Conservation (phyloP, 1,139 yeast species). For the Arxiozyma bovina region DNA sequence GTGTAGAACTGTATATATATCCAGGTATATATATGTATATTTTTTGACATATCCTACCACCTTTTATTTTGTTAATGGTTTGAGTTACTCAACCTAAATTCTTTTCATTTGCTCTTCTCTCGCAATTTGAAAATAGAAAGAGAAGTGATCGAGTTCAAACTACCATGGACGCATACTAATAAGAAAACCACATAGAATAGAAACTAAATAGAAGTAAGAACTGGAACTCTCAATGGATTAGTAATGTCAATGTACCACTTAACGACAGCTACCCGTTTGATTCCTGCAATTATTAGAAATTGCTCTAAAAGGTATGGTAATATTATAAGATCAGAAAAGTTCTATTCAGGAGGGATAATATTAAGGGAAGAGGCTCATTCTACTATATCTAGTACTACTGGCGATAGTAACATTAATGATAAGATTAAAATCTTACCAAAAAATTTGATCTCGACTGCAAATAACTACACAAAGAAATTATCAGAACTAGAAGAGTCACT, state of each 20-base stretch:
- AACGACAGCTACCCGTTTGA: not conserved
- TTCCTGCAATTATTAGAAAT: not conserved
- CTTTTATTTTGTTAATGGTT: too few relatives aligned
- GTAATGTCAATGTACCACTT: not conserved
- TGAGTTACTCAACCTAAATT: too few relatives aligned
- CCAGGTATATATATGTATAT: too few relatives aligned
- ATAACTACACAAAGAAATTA: slow-evolving; percentile 43
- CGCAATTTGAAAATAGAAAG: too few relatives aligned
- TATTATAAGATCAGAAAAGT: not conserved
- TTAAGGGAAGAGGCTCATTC: slow-evolving; percentile 32
- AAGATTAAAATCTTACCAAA: slow-evolving; percentile 24
- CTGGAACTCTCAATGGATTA: not conserved
- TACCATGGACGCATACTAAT: too few relatives aligned
- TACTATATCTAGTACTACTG: slow-evolving; percentile 53
- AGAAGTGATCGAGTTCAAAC: too few relatives aligned
- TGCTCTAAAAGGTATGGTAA: not conserved
- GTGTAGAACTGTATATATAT: too few relatives aligned
- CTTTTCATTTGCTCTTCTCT: too few relatives aligned
- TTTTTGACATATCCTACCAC: too few relatives aligned
- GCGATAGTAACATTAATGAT: not conserved
- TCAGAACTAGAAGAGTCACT: slow-evolving; percentile 41
- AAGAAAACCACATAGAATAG: too few relatives aligned
- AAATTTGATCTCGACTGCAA: slow-evolving; percentile 54
- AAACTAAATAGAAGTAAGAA: not conserved
- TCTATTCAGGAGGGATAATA: not conserved